phyloP scores from a whole-genome alignment of 148 eudicot genomes.

The Vaccinium corymbosum region DNA sequence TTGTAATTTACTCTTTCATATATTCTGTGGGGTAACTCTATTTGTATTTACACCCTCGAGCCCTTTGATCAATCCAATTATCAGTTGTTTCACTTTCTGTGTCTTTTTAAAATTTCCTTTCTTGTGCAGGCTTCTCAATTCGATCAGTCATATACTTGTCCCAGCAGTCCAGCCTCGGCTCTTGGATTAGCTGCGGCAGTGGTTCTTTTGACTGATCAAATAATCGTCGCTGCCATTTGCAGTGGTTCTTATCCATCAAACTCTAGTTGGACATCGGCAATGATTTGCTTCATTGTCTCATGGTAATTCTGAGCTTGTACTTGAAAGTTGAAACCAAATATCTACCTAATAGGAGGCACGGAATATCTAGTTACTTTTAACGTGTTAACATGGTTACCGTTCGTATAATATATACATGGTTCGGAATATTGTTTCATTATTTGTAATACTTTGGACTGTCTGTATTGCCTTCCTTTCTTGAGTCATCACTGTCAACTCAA shows the following conservation, averaged over 20 bases:
- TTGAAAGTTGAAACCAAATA: neutral
- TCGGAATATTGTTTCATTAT: too few species aligned
- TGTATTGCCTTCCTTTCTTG: conserved; percentile 1
- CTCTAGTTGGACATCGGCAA: conserved; percentile 55
- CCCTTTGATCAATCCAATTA: too few species aligned
- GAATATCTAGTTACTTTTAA: neutral
- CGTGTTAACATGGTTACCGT: too few species aligned
- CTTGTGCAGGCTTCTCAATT: conserved; percentile 49
- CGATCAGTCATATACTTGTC: conserved; percentile 46
- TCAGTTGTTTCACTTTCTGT: neutral
- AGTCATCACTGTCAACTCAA: neutral
- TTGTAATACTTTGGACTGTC: too few species aligned
- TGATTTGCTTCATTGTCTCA: conserved; percentile 71
- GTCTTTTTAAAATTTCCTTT: neutral
- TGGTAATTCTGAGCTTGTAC: conserved; percentile 46
- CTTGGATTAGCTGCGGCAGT: conserved; percentile 71
- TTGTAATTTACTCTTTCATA: too few species aligned
- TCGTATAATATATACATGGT: too few species aligned
- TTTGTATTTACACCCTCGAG: too few species aligned
- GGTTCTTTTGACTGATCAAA: conserved; percentile 63
- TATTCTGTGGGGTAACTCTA: too few species aligned
- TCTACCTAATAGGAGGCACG: neutral
- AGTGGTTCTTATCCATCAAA: too few species aligned
- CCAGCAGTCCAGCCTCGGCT: conserved; percentile 72
- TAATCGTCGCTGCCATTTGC: too few species aligned